Evolutionary conservation across 352 stramenopile genomes (phyloP), one percentile per base, ranked within the genome.

Genomic region (Phytophthora tentaculata): DNA sequence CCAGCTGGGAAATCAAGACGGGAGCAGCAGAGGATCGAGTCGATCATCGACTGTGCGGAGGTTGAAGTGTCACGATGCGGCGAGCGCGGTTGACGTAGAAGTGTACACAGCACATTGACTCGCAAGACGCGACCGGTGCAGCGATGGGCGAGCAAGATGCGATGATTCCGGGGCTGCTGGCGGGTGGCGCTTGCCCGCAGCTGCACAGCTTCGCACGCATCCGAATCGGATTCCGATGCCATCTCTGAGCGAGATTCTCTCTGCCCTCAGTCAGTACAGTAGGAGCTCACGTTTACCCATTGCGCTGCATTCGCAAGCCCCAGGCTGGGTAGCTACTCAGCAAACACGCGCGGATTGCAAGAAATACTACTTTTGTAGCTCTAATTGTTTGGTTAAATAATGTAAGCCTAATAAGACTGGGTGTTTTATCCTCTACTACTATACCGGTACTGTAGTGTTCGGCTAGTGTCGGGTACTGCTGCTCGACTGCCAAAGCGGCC

Each of bases 61-160:
- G 55, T 70, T 64, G 49, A 60, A 70, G 63, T 65, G 43, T 50
- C 48, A 70, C 63, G 55, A 65, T 43, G 39, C 44, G 22, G 63
- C 32, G 53, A 57, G 23, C 22, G 17, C 28, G 16, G 50, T 44
- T 13, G 28, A 56, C 28, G 60, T 61, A 67, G 3, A 32, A 32
- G 45, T 53, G 56, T 28, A 10, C 16, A 43, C 35, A 44, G 49
- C 35, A 14, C 39, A 43, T 55, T 26, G 37, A 22, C 57, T 26
- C 8, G 53, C 53, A 52, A 61, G 43, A 22, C 53, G 13, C 57
- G 24, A 29, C 22, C 13, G 45, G 41, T 32, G 26, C 17, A 53
- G 17, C 54, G 50, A 35, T 24, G 19, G 43, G 12, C 41, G 8
- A 51, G 14, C 47, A 55, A 55, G 49, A 55, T 55, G 29, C 48